These are phyloP conservation scores for Nakazawaea wyomingensis DNA, from an alignment of 805 yeast species.

Conservation along the genomic window DNA sequence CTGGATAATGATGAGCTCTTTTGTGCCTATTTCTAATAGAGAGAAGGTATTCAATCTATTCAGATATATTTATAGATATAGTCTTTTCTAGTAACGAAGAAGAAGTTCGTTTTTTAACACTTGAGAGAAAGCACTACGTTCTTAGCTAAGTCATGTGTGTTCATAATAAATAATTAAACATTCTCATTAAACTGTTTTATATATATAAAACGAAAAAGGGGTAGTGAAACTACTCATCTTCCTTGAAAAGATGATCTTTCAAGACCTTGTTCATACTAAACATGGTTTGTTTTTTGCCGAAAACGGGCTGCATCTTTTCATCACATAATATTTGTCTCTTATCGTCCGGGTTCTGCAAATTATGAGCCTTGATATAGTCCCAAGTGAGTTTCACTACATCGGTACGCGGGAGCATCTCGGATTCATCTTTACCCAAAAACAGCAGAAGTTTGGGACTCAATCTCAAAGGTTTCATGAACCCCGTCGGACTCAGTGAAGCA, in stretches of 20 bases:
- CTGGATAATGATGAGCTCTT: too few species aligned
- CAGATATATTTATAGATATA: too few species aligned
- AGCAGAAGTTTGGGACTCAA: conserved; percentile 47
- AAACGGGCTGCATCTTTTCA: conserved; percentile 47
- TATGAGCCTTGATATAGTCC: conserved; percentile 60
- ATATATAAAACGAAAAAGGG: neutral
- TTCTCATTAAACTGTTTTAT: neutral
- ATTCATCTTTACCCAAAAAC: conserved; percentile 38
- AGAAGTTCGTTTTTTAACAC: too few species aligned
- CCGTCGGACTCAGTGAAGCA: conserved; percentile 15
- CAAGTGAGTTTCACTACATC: conserved; percentile 67
- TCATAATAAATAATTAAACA: too few species aligned
- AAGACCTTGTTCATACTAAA: conserved; percentile 56
- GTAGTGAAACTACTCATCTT: conserved; percentile 18
- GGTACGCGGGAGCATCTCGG: conserved; percentile 49
- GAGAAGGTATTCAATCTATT: too few species aligned
- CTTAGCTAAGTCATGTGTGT: too few species aligned
- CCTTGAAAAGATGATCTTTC: conserved; percentile 42
- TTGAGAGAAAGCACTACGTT: too few species aligned
- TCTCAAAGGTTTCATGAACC: conserved; percentile 37
- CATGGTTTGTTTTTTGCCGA: conserved; percentile 56
- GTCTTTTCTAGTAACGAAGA: too few species aligned
- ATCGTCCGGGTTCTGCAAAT: conserved; percentile 64
- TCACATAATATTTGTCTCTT: conserved; percentile 63
- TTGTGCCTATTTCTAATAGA: too few species aligned